Evolutionary conservation across 2,329 filamentous ascomycete species (phyloP).

Genomic region (Trichophyton mentagrophytes): DNA sequence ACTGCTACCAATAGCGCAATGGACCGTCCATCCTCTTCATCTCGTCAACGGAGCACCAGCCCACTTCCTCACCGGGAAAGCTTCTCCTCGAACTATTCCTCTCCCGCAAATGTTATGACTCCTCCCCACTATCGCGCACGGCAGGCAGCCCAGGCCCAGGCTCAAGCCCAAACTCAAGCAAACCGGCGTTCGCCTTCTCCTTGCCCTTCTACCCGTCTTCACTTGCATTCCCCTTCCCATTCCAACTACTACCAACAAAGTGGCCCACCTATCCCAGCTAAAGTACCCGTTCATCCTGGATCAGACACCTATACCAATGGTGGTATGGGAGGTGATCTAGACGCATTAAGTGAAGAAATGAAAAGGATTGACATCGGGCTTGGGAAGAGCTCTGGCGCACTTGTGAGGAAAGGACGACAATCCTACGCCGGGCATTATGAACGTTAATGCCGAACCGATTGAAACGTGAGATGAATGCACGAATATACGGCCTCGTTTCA

Average conservation of each 20-base stretch:
- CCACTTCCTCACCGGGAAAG: constrained; percentile 4
- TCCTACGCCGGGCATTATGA: constrained; percentile 2
- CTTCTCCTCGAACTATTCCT: background rate
- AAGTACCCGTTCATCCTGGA: constrained; percentile 28
- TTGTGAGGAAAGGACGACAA: constrained; percentile 5
- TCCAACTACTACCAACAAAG: constrained; percentile 22
- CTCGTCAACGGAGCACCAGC: constrained; percentile 9
- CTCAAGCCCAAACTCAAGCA: constrained; percentile 2
- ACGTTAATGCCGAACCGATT: constrained; percentile 1
- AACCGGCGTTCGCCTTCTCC: constrained; percentile 8
- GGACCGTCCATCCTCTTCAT: constrained; percentile 16
- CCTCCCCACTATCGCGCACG: constrained; percentile 5
- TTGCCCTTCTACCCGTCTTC: constrained; percentile 21
- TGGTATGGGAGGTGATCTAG: constrained; percentile 18
- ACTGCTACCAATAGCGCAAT: constrained; percentile 15
- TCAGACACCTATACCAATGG: constrained; percentile 20
- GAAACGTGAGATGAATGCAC: background rate
- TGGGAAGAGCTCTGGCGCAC: background rate
- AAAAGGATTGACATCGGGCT: constrained; percentile 38
- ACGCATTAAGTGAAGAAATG: constrained; percentile 46
- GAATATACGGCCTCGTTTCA: background rate
- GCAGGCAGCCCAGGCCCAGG: background rate
- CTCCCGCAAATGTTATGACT: constrained; percentile 3
- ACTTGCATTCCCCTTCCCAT: constrained; percentile 16
- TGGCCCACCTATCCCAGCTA: constrained; percentile 32